Evolutionary conservation across 2,329 filamentous ascomycete species (phyloP), one percentile per base, ranked within the genome.

Genomic region (Paraconiothyrium sp.): DNA sequence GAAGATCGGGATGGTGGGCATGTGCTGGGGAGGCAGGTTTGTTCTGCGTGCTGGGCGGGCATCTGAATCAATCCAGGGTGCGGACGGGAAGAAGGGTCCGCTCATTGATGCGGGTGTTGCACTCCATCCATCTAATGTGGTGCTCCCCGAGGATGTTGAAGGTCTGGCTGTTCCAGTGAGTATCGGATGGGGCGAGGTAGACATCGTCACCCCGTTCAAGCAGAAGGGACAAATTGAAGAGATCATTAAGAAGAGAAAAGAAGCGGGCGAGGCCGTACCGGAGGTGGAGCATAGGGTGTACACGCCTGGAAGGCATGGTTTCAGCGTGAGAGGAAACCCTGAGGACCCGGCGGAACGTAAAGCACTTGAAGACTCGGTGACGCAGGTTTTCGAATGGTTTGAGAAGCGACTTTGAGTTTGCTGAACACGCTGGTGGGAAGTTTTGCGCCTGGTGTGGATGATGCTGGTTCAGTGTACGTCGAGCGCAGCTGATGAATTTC

Each of bases 31-130:
- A 22, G 78, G 79, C 54, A 74, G 56, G 43, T 70, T 64, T 48
- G 66, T 66, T 16, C 46, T 69, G 24, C 59, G 67, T 32, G 60
- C 61, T 52, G 58, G 61, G 24, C 56, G 61, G 16, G 59, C 69
- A 64, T 65, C 58, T 30, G 77, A 78, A 58, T 74, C 72, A 73
- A 75, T 81, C 48, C 22, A 54, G 14, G 39, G n/a, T 32, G 37
- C 16, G 27, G 74, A 76, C n/a, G 76, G 72, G 1, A 54, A 58
- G 30, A 77, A 75, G 64, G 70, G 73, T 16, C 73, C 77, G 20
- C 71, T 80, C 24, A 70, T 80, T 7, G 78, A 80, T 65, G 77
- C 78, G 9, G 75, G 67, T 8, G 77, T 79, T 22, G 78, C 72
- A 2, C 60, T 80, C 56, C 77, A 81, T 65, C 78, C 78, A 9